These are phyloP conservation scores for Podospora fimiseda DNA, from an alignment of 495 filamentous ascomycete genomes.

Conservation along the genomic window DNA sequence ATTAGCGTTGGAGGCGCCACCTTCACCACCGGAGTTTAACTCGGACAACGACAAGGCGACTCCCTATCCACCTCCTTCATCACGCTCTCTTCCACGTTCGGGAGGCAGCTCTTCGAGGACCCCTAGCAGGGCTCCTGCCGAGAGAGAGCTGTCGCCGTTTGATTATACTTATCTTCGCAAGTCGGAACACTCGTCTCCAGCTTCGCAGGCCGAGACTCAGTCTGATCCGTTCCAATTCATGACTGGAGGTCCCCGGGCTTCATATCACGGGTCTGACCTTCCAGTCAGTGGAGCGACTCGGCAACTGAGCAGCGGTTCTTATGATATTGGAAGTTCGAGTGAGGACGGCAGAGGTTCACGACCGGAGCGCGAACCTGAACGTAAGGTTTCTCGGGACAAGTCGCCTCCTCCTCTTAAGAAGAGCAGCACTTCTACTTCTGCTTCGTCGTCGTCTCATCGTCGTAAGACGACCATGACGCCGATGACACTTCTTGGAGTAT, in stretches of 20 bases:
- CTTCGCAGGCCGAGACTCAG: conserved; percentile 2
- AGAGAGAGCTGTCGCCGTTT: conserved; percentile 34
- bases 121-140: conserved; percentile 19
- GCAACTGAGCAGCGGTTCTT: neutral
- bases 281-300: conserved; percentile 11
- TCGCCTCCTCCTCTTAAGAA: conserved; percentile 23
- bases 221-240: conserved; percentile 39
- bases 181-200: conserved; percentile 25
- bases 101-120: conserved; percentile 24
- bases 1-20: conserved; percentile 7
- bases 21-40: conserved; percentile 8
- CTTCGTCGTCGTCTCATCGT: conserved; percentile 7
- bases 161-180: conserved; percentile 35
- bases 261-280: conserved; percentile 19
- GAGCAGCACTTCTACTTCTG: neutral
- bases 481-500: neutral
- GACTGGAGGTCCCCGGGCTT: conserved; percentile 26
- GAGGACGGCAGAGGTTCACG: conserved; percentile 11
- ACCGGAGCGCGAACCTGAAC: conserved; percentile 22
- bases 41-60: conserved; percentile 21
- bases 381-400: conserved; percentile 14
- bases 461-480: neutral
- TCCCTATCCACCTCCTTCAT: conserved; percentile 32
- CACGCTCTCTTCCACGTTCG: conserved; percentile 26
- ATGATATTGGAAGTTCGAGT: conserved; percentile 6